Percentiles rank a stretch among this genome's conserved stretches.
These are phyloP conservation scores for Limnomonas spitsbergensis DNA, from an alignment of 139 green algal genomes.

Conservation along the genomic window DNA sequence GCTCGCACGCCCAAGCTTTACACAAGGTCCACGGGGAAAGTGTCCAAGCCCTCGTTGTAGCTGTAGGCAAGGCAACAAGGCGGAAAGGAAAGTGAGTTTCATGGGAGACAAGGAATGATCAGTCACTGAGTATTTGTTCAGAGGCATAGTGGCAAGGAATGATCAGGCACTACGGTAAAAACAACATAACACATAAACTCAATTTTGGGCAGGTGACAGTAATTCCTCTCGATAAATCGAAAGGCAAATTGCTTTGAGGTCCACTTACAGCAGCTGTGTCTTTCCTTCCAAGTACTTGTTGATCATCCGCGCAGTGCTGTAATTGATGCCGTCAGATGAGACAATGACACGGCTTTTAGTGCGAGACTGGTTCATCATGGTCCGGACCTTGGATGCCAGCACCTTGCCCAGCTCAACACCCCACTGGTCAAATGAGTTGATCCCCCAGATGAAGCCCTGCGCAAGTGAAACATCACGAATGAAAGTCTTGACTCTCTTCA, in stretches of 20 bases:
- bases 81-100: no score
- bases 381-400: constrained; percentile 49
- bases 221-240: no score
- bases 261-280: constrained; percentile 23
- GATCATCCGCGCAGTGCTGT: constrained; percentile 83
- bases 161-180: no score
- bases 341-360: constrained; percentile 69
- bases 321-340: constrained; percentile 86
- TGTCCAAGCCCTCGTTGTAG: constrained; percentile 37
- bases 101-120: no score
- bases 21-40: constrained; percentile 6
- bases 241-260: no score
- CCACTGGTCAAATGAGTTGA: constrained; percentile 99
- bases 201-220: no score
- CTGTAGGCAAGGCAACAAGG: no score
- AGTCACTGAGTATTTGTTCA: not conserved
- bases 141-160: no score
- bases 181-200: no score
- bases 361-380: constrained; percentile 71
- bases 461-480: no score
- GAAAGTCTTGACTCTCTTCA: no score
- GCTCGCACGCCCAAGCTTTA: no score
- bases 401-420: constrained; percentile 94
- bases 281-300: constrained; percentile 89
- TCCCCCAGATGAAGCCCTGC: constrained; percentile 96